phyloP scores from a whole-genome alignment of 352 stramenopile genomes.

The Phytopythium chamaehyphon region DNA sequence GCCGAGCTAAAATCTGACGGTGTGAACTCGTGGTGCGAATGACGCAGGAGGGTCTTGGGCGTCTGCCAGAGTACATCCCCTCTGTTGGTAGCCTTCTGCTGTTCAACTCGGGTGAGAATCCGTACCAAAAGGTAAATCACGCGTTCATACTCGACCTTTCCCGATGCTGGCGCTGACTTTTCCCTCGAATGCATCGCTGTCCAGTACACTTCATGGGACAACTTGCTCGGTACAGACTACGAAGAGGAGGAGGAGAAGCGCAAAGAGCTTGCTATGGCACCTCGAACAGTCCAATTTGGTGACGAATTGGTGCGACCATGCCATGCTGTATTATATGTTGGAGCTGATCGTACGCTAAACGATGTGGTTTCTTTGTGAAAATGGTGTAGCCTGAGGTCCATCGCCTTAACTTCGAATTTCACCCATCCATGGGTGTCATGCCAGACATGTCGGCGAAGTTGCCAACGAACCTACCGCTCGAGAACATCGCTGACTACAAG shows the following conservation, averaged over 20 bases:
- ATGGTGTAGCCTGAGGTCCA: constrained; percentile 43
- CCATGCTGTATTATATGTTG: not conserved
- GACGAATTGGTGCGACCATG: constrained; percentile 59
- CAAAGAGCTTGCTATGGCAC: constrained; percentile 76
- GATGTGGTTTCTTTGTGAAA: too few species aligned
- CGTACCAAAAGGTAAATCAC: constrained; percentile 73
- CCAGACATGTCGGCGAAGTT: constrained; percentile 72
- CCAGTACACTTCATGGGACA: constrained; percentile 88
- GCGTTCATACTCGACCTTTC: not conserved
- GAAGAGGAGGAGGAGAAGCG: constrained; percentile 85
- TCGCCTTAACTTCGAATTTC: constrained; percentile 78
- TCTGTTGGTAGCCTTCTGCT: constrained; percentile 79
- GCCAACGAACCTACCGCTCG: constrained; percentile 71
- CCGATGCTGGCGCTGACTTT: not conserved
- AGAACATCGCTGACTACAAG: constrained; percentile 77
- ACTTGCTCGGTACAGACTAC: constrained; percentile 80
- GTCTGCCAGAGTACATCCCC: constrained; percentile 76
- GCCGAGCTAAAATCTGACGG: not conserved
- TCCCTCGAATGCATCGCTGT: constrained; percentile 8
- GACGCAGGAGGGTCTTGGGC: constrained; percentile 58
- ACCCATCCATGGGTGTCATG: constrained; percentile 58
- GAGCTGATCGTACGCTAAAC: not conserved
- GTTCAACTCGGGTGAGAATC: constrained; percentile 87
- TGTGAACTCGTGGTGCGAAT: not conserved
- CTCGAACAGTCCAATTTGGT: constrained; percentile 75